Base-by-base conservation (phyloP, 108 stramenopile species). In the Stephanodiscus triporus region DNA sequence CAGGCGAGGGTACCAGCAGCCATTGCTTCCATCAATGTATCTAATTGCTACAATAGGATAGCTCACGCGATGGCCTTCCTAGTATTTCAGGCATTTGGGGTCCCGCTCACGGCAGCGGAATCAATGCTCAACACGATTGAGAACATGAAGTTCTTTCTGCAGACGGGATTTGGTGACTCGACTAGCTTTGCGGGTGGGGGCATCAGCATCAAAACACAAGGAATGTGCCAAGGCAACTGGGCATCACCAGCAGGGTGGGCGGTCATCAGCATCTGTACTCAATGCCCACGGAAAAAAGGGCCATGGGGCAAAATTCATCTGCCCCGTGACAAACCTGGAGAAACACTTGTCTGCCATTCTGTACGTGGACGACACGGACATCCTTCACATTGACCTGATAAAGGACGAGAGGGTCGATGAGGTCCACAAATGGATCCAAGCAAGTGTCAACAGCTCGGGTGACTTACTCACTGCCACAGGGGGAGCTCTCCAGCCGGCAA, bases 171-270 rank as follows among this genome's bases (percentile, higher is more conserved):
- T 34, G 62, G 72, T 3, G 72, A 73, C 49, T 72, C 70, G 17
- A 72, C 11, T 6, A 0, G 4, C 24, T 69, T 29, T 17, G 34
- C 68, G 3, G 53, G 53, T 7, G 17, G 54, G 2, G 49, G 27
- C 4, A 47, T 71, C 17, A 27, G 42, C 20, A 49, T 71, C 19
- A 71, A 71, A 40, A 57, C 37, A 1, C 70, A 71, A 17, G 70
- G 70, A 7, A 34, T 68, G 5, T 68, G 67, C 51, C 85, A 85
- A 68, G 81, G 85, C 2, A 82, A 82, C 54, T 72, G 80, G 16
- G 76, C 72, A 26, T 71, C 70, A 6, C 79, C 84, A 14, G 68
- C 68, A 23, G 66, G 64, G 19, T 85, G 79, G 84, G 66, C 61
- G 17, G 65, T 74, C 40, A 40, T 85, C 13, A 72, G 72, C 45